Conservation (phyloP, 768 basidiomycete species). For the Lyophyllum atratum region DNA sequence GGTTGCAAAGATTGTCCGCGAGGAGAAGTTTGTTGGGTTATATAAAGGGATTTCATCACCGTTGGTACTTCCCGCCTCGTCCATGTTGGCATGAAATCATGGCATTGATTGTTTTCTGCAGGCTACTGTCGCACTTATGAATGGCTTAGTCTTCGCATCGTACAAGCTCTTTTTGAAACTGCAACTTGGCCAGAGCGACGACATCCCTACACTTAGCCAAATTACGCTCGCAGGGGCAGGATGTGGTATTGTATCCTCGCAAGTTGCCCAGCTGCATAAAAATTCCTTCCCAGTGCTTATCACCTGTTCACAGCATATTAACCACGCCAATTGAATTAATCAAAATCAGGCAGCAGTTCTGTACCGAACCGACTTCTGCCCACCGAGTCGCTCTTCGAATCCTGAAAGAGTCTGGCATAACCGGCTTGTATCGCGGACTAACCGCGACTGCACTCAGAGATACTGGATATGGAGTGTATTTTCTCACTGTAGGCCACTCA, state of each 20-base stretch:
- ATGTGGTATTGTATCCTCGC: conserved; percentile 82
- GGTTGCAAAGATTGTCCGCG: conserved; percentile 63
- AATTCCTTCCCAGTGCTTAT: not conserved
- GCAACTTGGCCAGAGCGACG: conserved; percentile 49
- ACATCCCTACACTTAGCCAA: conserved; percentile 66
- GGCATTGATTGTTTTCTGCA: conserved; percentile 23
- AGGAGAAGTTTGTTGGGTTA: conserved; percentile 68
- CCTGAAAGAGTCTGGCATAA: conserved; percentile 53
- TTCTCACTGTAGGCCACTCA: conserved; percentile 59
- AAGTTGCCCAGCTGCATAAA: conserved; percentile 30
- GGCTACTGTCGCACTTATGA: conserved; percentile 75
- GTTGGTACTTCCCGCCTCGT: conserved; percentile 49
- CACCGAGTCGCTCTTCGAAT: conserved; percentile 58
- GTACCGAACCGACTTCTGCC: conserved; percentile 49
- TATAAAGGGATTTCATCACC: conserved; percentile 83
- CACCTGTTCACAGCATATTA: conserved; percentile 48
- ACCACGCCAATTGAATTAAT: conserved; percentile 86
- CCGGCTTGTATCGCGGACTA: conserved; percentile 78
- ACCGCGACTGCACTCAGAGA: conserved; percentile 76
- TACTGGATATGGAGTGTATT: conserved; percentile 85
- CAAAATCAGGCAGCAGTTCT: conserved; percentile 81
- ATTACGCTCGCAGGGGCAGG: conserved; percentile 79
- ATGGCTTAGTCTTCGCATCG: conserved; percentile 84
- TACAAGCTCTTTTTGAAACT: conserved; percentile 79
- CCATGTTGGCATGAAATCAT: too few relatives aligned